Evolutionary conservation across 192 early-diverging fungal genomes (phyloP), one percentile per base, ranked within the genome.

Genomic region (Backusella australiensis): DNA sequence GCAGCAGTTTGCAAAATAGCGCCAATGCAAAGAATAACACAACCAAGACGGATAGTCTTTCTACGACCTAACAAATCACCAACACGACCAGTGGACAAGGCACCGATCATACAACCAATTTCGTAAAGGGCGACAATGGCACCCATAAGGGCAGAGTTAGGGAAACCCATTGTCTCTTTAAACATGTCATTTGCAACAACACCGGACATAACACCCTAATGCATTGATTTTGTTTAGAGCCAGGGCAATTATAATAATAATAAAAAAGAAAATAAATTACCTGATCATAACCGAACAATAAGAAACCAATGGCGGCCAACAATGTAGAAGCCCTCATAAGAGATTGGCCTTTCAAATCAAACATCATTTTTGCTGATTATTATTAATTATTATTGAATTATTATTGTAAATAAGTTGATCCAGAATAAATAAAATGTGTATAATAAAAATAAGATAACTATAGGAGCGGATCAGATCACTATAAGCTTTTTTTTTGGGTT

Each of bases 251-350:
- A 35, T 38, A 53, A 6, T 56, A 38, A 49, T 21, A 32, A 32
- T 29, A 23, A 7, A 26, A 53, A 53, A 7, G 8, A 4, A 41
- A 38, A 9, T 26, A 1, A 32, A 41, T 75, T 76, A 70, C 76
- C 38, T 74, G 77, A 53, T 78, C 77, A 78, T 78, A 78, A 53
- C 77, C 77, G 56, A 78, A 78, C 21, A 78, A 67, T 34, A 78
- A 52, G 38, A 78, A 78, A n/a, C 72, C 71, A 32, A 42, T 52
- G 23, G 72, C 77, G 14, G 71, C 77, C 29, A 78, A 70, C 49
- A 75, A 78, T 12, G 85, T 89, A n/a, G 89, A 89, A 69, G 78
- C 86, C 8, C 82, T 88, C 59, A 85, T 89, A 67, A 91, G 86
- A 75, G 89, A 84, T 65, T 78, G 53, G 36, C 72, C 77, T 59